Base-by-base conservation (phyloP, 139 green algal genomes). In the Tetradesmus lagerheimii region DNA sequence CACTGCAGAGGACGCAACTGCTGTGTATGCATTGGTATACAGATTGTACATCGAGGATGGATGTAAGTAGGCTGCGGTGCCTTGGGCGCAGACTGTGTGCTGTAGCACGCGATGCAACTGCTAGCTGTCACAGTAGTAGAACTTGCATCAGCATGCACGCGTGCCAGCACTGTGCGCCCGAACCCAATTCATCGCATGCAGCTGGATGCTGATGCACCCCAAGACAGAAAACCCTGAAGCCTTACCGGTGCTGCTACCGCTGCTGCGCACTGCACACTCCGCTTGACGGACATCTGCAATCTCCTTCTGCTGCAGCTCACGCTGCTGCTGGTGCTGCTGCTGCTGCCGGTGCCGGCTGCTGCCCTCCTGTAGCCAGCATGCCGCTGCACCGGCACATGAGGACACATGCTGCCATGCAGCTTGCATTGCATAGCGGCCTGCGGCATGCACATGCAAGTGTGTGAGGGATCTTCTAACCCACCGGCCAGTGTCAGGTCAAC, bases 191-290 rank as follows among this genome's bases (percentile, higher is more conserved):
- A 8, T 50, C 4, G 43, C 43, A 50, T 50, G 5, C 43, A 50
- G 43, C 43, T 8, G 8, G 43, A 50, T 50, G 43, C 43, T 14
- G 43, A 50, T 50, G 43, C 43, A 50, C 43, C 43, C 43, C 8
- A 8, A 50, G 5, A 50, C 8, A 8, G 5, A 50, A 50, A 4
- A 50, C 4, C 8, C 43, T 14, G 25, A 64, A 14, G 3, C n/a
- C 35, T 80, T 37, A 50, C 81, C 31, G 81, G 50, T 39, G 81
- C 5, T 50, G 81, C 81, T 53, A 34, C 81, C 57, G 81, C 50
- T 77, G 80, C 80, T 84, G n/a, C 41, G 75, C 80, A 86, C 2
- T 31, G 45, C 2, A 75, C 47, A 86, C n/a, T 11, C 34, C n/a
- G 18, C n/a, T 74, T 15, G 45, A 29, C 66, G 11, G n/a, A 67